These are phyloP conservation scores for Blepharisma undulans DNA, from an alignment of 169 alveolate species.

Conservation along the genomic window DNA sequence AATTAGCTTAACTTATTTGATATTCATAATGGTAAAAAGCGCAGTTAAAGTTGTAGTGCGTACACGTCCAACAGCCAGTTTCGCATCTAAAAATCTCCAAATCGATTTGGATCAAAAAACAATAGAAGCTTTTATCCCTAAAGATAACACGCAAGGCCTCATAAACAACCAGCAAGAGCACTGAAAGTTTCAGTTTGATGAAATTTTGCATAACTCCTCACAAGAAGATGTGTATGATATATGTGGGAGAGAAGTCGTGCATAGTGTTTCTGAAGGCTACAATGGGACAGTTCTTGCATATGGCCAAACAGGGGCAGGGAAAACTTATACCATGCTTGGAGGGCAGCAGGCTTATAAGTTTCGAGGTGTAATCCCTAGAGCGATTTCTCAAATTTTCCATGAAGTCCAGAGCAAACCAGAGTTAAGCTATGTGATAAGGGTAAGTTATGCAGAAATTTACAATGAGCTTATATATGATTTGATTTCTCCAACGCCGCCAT, in stretches of 20 bases:
- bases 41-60: slow-evolving; percentile 89
- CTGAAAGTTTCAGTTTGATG: slow-evolving; percentile 84
- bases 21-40: slow-evolving; percentile 77
- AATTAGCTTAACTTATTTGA: not conserved
- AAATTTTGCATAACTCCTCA: slow-evolving; percentile 80
- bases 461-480: slow-evolving; percentile 90
- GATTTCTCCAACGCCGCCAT: slow-evolving; percentile 70
- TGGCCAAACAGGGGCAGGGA: slow-evolving; percentile 95
- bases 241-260: slow-evolving; percentile 76
- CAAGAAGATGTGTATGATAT: slow-evolving; percentile 86
- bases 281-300: slow-evolving; percentile 90
- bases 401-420: slow-evolving; percentile 81
- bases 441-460: slow-evolving; percentile 88
- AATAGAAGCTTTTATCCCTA: slow-evolving; percentile 70
- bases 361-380: slow-evolving; percentile 94
- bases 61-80: slow-evolving; percentile 87
- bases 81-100: slow-evolving; percentile 77
- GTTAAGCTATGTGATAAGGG: slow-evolving; percentile 76
- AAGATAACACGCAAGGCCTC: slow-evolving; percentile 64
- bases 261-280: slow-evolving; percentile 87
- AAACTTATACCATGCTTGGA: slow-evolving; percentile 92
- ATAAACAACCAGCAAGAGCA: slow-evolving; percentile 85
- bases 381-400: slow-evolving; percentile 78
- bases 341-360: slow-evolving; percentile 80
- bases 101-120: slow-evolving; percentile 76